These are phyloP conservation scores for Zymoseptoria tritici DNA, from an alignment of 2,329 filamentous ascomycete species.

Conservation along the genomic window DNA sequence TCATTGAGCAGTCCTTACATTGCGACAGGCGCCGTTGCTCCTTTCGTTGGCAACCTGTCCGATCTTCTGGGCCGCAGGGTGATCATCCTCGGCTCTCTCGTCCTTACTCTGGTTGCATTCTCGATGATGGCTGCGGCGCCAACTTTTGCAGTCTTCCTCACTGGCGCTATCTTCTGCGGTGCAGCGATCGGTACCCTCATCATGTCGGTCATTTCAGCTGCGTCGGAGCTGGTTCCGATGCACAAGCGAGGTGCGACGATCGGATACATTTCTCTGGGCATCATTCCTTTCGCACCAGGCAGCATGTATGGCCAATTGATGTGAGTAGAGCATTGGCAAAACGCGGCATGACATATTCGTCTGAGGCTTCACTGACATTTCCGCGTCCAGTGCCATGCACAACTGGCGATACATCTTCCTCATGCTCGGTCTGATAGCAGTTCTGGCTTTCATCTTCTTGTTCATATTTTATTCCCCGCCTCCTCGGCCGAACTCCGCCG, in stretches of 20 bases:
- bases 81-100: slow-evolving; percentile 7
- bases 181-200: slow-evolving; percentile 8
- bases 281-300: slow-evolving; percentile 54
- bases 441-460: slow-evolving; percentile 44
- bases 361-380: neutral
- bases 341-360: neutral
- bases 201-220: slow-evolving; percentile 46
- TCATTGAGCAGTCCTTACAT: slow-evolving; percentile 6
- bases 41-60: slow-evolving; percentile 11
- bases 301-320: slow-evolving; percentile 55
- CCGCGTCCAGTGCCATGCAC: slow-evolving; percentile 22
- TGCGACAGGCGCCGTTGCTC: slow-evolving; percentile 11
- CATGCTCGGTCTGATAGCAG: slow-evolving; percentile 45
- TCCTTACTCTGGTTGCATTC: slow-evolving; percentile 8
- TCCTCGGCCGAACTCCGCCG: slow-evolving; percentile 34
- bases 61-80: slow-evolving; percentile 11
- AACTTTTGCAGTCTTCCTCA: slow-evolving; percentile 9
- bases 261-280: slow-evolving; percentile 51
- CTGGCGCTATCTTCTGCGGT: slow-evolving; percentile 3
- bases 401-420: slow-evolving; percentile 50
- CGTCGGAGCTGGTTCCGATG: slow-evolving; percentile 58
- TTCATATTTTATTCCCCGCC: slow-evolving; percentile 48
- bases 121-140: slow-evolving; percentile 11
- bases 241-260: slow-evolving; percentile 57
- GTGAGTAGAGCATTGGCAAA: neutral